Base-by-base conservation (phyloP, 805 yeast genomes). In the Candida arabinofermentans region DNA sequence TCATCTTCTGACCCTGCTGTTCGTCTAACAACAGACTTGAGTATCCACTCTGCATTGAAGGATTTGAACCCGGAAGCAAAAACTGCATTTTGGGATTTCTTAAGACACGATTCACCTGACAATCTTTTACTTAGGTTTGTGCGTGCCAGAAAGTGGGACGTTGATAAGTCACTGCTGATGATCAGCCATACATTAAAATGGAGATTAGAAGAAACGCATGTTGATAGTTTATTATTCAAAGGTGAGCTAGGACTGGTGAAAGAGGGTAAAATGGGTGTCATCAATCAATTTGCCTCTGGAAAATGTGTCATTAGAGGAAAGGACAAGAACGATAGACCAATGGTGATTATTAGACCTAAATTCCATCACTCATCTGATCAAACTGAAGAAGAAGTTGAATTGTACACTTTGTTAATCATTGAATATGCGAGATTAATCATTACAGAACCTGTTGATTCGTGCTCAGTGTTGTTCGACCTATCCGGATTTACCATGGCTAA, bases 81-180 rank as follows among this genome's bases (percentile, higher is more conserved):
- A 47, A 61, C 61, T 8, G 71, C 74, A 48, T 70, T 81, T 57
- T 77, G 84, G 83, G 58, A 66, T 33, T 70, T 81, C 71, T 55
- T 79, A 38, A 80, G 91, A 64, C 74, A 79, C 32, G 98, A 91
- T 60, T 72, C 82, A 36, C 85, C 95, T 3, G 99, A 93, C 62
- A 83, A 85, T 53, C 63, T 82, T 50, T 38, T 87, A 24, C 70
- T 90, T 55, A 75, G 95, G 54, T 90, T 83, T 55, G 64, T 86
- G 21, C 74, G 96, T 52, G 96, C 96, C 29, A 80, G 96, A 65
- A 88, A 88, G 65, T 88, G 88, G 82, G 79, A 84, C 49, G 71
- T 81, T 18, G 82, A 79, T 51, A 77, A 80, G 55, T 72, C 88
- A 0, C 59, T 86, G 42, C 67, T 69, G 17, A 88, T 89, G 95